phyloP scores from a whole-genome alignment of 2,329 filamentous ascomycete genomes.

The Aspergillus tamarii region DNA sequence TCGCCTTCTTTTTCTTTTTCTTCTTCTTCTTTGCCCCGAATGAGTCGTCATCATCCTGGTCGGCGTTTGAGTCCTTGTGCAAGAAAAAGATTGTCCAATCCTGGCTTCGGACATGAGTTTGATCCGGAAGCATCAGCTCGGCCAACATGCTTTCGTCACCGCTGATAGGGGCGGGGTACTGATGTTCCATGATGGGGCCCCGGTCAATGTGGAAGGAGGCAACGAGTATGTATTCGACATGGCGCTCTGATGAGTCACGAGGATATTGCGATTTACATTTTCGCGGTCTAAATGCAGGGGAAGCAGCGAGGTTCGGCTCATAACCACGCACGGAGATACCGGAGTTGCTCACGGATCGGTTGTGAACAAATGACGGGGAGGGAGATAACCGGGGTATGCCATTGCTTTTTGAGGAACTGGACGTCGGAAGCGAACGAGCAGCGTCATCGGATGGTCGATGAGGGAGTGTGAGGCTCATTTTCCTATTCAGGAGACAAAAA shows the following conservation, averaged over 20 bases:
- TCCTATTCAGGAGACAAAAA: constrained; percentile 13
- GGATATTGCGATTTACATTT: constrained; percentile 76
- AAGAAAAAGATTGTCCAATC: constrained; percentile 99
- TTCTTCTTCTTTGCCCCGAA: constrained; percentile 50
- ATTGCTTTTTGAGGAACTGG: constrained; percentile 47
- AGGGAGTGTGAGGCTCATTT: constrained; percentile 42
- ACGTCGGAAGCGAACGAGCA: constrained; percentile 52
- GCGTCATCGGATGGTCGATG: constrained; percentile 46
- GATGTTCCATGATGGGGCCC: constrained; percentile 97
- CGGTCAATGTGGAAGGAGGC: constrained; percentile 97
- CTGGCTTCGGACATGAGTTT: constrained; percentile 90
- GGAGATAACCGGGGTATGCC: constrained; percentile 61
- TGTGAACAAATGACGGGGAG: constrained; percentile 60
- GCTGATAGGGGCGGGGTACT: constrained; percentile 92
- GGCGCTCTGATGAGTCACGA: constrained; percentile 75
- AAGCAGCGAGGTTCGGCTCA: constrained; percentile 39
- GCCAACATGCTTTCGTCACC: constrained; percentile 98
- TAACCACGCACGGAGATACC: constrained; percentile 43
- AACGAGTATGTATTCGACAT: constrained; percentile 98
- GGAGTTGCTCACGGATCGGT: constrained; percentile 53
- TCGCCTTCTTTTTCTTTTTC: too few relatives aligned
- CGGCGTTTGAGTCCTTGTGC: constrained; percentile 87
- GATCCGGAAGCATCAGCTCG: constrained; percentile 96
- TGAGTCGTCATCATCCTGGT: constrained; percentile 75
- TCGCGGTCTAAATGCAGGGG: constrained; percentile 45